Conservation (phyloP, 2,329 filamentous ascomycete species). For the Pseudopyricularia cyperi region DNA sequence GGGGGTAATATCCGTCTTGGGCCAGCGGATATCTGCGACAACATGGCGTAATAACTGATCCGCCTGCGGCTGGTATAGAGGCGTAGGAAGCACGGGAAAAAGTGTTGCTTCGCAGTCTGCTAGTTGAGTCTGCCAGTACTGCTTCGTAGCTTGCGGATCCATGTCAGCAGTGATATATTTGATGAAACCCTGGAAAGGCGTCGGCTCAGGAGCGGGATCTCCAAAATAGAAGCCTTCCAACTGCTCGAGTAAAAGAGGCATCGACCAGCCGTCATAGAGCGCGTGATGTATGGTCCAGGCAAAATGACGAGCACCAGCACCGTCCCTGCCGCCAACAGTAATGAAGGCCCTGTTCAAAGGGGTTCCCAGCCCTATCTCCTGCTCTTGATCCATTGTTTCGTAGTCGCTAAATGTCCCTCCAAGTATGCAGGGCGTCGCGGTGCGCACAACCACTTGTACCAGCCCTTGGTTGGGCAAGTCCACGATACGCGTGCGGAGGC, state of each 20-base stretch:
- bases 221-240: not conserved
- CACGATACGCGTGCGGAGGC: conserved; percentile 35
- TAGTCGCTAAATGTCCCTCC: not conserved
- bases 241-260: not conserved
- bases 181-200: not conserved
- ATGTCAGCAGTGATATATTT: not conserved
- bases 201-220: not conserved
- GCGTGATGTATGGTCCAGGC: not conserved
- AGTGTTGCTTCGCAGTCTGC: not conserved
- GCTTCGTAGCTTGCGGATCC: not conserved
- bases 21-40: not conserved
- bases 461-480: not conserved
- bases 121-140: not conserved
- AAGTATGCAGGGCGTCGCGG: too few relatives aligned
- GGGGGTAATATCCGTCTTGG: not conserved
- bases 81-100: not conserved
- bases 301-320: not conserved
- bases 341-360: not conserved
- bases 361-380: not conserved
- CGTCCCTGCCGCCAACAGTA: not conserved
- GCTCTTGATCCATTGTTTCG: not conserved
- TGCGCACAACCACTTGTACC: not conserved
- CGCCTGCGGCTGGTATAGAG: not conserved
- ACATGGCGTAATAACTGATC: not conserved
- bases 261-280: not conserved